Evolutionary conservation across 2,329 filamentous ascomycete genomes (phyloP).

Genomic region (Tolypocladium ophioglossoides): DNA sequence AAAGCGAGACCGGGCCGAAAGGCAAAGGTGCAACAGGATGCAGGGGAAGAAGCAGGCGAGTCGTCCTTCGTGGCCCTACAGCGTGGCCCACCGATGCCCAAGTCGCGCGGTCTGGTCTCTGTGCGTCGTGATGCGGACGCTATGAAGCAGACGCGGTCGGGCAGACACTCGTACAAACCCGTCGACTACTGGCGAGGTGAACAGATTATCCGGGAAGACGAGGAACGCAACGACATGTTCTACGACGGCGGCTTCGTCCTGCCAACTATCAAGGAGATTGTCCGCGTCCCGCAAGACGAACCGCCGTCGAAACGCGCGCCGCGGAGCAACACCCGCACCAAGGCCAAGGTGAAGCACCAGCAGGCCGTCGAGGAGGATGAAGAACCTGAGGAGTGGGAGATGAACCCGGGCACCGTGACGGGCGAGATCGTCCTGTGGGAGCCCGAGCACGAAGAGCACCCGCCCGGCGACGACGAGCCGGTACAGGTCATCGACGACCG

Average conservation of each 20-base stretch:
- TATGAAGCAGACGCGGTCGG: conserved; percentile 58
- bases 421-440: conserved; percentile 58
- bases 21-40: conserved; percentile 25
- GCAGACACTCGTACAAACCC: conserved; percentile 67
- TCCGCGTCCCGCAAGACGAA: conserved; percentile 56
- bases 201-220: conserved; percentile 56
- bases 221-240: conserved; percentile 39
- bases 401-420: conserved; percentile 49
- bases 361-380: conserved; percentile 36
- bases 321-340: conserved; percentile 18
- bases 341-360: conserved; percentile 17
- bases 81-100: conserved; percentile 45
- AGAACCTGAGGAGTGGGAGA: conserved; percentile 60
- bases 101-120: conserved; percentile 42
- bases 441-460: conserved; percentile 40
- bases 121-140: conserved; percentile 37
- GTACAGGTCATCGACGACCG: conserved; percentile 43
- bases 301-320: conserved; percentile 12
- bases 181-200: conserved; percentile 84
- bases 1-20: conserved; percentile 13
- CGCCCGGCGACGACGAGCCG: conserved; percentile 43
- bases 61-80: conserved; percentile 37
- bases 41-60: conserved; percentile 29
- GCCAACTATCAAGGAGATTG: conserved; percentile 64
- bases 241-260: conserved; percentile 42